Percentiles rank a stretch among this genome's conserved stretches.
Evolutionary conservation across 2,329 filamentous ascomycete genomes (phyloP).

Genomic region (Apiospora koreana): DNA sequence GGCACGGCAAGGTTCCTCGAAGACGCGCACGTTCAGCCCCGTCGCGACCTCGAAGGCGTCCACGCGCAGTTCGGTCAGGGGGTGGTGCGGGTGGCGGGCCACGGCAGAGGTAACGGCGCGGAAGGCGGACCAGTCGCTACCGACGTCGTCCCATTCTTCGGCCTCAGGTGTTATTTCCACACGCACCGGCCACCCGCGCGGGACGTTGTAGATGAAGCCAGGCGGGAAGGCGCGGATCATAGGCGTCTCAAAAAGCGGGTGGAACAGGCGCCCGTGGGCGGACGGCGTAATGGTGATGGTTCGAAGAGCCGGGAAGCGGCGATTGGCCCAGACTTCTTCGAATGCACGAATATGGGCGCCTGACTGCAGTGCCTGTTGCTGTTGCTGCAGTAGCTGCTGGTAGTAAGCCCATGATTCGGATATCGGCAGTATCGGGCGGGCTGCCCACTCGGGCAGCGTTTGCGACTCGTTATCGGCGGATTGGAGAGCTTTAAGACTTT

Average conservation of each 20-base stretch:
- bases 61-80: conserved; percentile 36
- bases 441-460: not conserved
- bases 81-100: conserved; percentile 18
- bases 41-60: conserved; percentile 31
- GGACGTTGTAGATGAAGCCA: conserved; percentile 8
- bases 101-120: conserved; percentile 28
- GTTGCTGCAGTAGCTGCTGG: not conserved
- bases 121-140: conserved; percentile 34
- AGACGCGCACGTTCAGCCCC: conserved; percentile 33
- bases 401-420: not conserved
- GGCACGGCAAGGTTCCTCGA: conserved; percentile 27
- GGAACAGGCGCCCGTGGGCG: not conserved
- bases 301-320: not conserved
- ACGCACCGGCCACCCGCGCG: conserved; percentile 1
- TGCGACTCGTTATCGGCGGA: no score
- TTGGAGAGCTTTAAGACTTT: not conserved
- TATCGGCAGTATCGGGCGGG: not conserved
- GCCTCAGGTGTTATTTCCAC: not conserved
- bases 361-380: not conserved
- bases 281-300: not conserved
- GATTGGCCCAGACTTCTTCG: not conserved
- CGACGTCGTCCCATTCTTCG: conserved; percentile 16
- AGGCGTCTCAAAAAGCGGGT: not conserved
- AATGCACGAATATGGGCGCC: not conserved
- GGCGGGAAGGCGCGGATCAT: conserved; percentile 4